A percentile compares a stretch with the other conserved stretches of the same genome.
These are phyloP conservation scores for Lunasporangiospora selenospora DNA, from an alignment of 192 early-diverging fungal genomes.

Conservation along the genomic window DNA sequence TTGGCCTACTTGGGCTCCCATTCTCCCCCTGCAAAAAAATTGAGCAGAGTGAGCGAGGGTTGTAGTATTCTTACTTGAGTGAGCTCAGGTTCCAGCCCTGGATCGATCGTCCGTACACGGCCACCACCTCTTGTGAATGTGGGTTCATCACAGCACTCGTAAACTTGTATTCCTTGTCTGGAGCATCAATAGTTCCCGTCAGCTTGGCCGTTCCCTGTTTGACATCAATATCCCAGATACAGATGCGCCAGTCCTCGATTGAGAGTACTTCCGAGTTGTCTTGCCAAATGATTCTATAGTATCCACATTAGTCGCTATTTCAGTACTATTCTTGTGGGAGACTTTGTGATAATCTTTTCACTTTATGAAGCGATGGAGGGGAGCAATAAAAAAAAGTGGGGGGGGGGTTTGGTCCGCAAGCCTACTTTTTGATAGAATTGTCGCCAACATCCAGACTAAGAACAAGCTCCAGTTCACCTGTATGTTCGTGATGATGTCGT, in stretches of 20 bases:
- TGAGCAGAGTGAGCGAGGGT: constrained; percentile 7
- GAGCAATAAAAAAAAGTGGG: too few species aligned
- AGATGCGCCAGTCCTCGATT: constrained; percentile 50
- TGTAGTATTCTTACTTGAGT: constrained; percentile 39
- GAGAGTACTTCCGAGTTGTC: constrained; percentile 30
- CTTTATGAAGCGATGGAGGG: too few species aligned
- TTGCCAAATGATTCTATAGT: constrained; percentile 35
- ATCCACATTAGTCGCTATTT: too few species aligned
- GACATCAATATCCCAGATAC: constrained; percentile 56
- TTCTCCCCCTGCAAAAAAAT: too few species aligned
- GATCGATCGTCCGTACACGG: constrained; percentile 65
- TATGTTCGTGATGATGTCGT: constrained; percentile 25
- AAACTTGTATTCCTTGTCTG: constrained; percentile 44
- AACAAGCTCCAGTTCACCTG: constrained; percentile 43
- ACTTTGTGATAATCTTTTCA: too few species aligned
- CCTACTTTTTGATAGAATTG: constrained; percentile 39
- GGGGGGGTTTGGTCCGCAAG: too few species aligned
- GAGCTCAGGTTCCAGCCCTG: constrained; percentile 76
- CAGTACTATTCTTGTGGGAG: too few species aligned
- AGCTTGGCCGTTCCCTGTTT: constrained; percentile 49
- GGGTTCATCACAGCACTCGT: constrained; percentile 69
- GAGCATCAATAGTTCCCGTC: constrained; percentile 39
- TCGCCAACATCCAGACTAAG: constrained; percentile 35
- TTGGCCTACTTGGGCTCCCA: too few species aligned
- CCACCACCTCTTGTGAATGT: constrained; percentile 63